Base-by-base conservation (phyloP, 2,329 filamentous ascomycete species). In the Aspergillus sp. region DNA sequence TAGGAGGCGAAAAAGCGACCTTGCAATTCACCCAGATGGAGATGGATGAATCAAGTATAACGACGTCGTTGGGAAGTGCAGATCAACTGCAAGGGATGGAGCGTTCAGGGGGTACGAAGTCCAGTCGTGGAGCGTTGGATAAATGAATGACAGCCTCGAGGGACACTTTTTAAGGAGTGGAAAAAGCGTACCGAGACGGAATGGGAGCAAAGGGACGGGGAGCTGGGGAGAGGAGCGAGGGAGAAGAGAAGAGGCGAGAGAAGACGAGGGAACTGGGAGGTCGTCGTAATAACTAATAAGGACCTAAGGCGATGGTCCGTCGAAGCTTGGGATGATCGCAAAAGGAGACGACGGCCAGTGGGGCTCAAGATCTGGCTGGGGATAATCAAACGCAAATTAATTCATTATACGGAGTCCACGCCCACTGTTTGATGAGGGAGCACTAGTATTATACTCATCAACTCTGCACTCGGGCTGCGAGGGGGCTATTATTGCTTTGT, bases 71-170 rank as follows among this genome's bases (percentile, higher is more conserved):
- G 47, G 60, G 45, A 66, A 57, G 57, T 56, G 68, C 73, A 75
- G 72, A 70, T 73, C 71, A 66, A 73, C 70, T 73, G 70, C 65
- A 55, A 57, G 48, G 17, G 22, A 42, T 50, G 41, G 50, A 48
- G 39, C 47, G 22, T n/a, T 46, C 37, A 30, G 34, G 53, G 48
- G 49, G 42, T 64, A 62, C 54, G 61, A 57, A 54, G 45, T 60
- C 58, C 57, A 59, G 59, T 51, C 51, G 46, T 53, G 52, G 61
- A 58, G 59, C 44, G 54, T 39, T 24, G 8, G 8, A 58, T 54
- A 68, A 73, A 65, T 71, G 71, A 73, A 63, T 69, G 71, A 71
- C 70, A 68, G 67, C 66, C 70, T 63, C 52, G 48, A 48, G 30
- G 60, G 52, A 54, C 58, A 66, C 67, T 67, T 67, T 66, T 68